Base-by-base conservation (phyloP, 2,329 filamentous ascomycete genomes). In the Colletotrichum truncatum region DNA sequence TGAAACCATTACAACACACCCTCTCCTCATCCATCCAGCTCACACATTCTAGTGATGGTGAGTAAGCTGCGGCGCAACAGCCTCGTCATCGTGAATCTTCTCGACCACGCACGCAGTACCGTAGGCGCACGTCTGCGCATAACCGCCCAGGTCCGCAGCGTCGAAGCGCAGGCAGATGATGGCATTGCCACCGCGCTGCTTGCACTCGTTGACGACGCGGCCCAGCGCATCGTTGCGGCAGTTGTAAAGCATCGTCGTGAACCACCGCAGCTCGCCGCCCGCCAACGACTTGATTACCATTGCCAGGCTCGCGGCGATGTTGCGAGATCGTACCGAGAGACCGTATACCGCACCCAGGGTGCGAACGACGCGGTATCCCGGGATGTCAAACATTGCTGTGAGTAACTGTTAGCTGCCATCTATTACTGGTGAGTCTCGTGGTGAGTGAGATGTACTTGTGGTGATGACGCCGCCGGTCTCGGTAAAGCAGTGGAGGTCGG, bases 391-490 rank as follows among this genome's bases (percentile, higher is more conserved):
- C 86, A 89, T 89, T 56, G 87, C 78, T 80, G 10, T 43, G 45
- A 60, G 30, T 18, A 12, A 5, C 32, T 10, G 14, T 51, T n/a
- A 14, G 16, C 36, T 41, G 11, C 9, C 1, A 16, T 23, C 16
- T 14, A 12, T 6, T n/a, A 38, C n/a, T n/a, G 8, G 10, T 3
- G 26, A 9, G 23, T 8, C n/a, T n/a, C n/a, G n/a, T 1, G 8
- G 34, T 26, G 3, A 7, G 34, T n/a, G 3, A 12, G 26, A 64
- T 74, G 38, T 65, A 77, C 78, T 89, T 0, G 85, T 85, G 1
- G 86, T 89, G 68, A 89, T 84, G 58, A 89, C 81, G 36, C 87
- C 87, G 49, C 85, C 82, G 7, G 87, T 89, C 71, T 89, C 87
- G 38, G 85, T 85, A 75, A 87, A 88, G 77, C 85, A 88, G 74